Base-by-base conservation (phyloP, 495 filamentous ascomycete genomes). In the Penicillium salamii region DNA sequence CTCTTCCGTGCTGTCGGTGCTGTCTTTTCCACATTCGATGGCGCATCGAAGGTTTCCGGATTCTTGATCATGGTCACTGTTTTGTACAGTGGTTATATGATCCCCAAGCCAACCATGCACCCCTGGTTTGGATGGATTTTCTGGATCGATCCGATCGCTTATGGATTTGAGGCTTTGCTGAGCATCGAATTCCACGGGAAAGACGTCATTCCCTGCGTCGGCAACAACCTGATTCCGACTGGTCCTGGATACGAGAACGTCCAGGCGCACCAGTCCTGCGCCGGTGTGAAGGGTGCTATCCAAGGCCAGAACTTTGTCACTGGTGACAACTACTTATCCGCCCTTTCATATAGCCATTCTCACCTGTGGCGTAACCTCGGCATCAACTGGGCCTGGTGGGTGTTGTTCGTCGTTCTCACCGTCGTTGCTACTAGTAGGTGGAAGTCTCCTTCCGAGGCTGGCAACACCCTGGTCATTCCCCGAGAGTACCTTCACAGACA, bases 71-170 rank as follows among this genome's bases (percentile, higher is more conserved):
- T 50, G 35, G 35, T 58, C 50, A 41, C 40, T 68, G 17, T 72
- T 91, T 49, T 93, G 40, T 96, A 71, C 43, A 62, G 53, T 32
- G 76, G 68, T 21, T 71, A 71, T 61, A 74, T 88, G 43, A 86
- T 95, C 39, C 78, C 85, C 2, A 83, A 81, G 7, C 71, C 70
- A 0, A 61, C 81, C 37, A 87, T 93, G 82, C 78, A 83, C 49
- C 78, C 82, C 0, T 95, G 90, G 90, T 84, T 91, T 49, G 74
- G 74, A 4, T 91, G 88, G 88, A 69, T 92, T 2, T 78, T 76
- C 46, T 86, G 78, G 65, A 75, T 92, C 45, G 84, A 91, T 52
- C 90, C 90, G 0, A 58, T 91, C 6, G 67, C 80, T 0, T 95
- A 90, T 52, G 78, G 79, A 0, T 90, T 89, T 46, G 86, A 90